Percentiles rank a stretch among this genome's conserved stretches.
phyloP scores from a whole-genome alignment of 345 rosid genomes.

The Populus euphratica region DNA sequence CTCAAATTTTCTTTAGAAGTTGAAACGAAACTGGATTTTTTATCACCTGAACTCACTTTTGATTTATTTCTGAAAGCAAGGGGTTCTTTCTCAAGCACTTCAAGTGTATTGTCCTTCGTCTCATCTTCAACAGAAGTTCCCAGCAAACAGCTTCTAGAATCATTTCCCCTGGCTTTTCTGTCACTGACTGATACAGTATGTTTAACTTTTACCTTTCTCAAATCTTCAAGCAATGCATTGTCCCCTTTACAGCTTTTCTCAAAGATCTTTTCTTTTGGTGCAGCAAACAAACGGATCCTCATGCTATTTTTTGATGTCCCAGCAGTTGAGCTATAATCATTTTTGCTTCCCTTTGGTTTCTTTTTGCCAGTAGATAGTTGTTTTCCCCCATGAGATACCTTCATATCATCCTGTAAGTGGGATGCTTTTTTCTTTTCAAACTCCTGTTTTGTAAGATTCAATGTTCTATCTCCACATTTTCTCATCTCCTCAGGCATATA shows the following conservation, averaged over 20 bases:
- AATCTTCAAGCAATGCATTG: conserved; percentile 46
- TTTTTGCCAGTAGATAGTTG: conserved; percentile 35
- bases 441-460: conserved; percentile 34
- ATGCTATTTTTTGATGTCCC: conserved; percentile 37
- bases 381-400: conserved; percentile 37
- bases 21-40: conserved; percentile 20
- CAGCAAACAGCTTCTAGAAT: conserved; percentile 9
- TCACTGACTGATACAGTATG: conserved; percentile 32
- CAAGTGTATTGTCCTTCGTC: neutral
- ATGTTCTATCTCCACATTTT: neutral
- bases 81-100: neutral
- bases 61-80: conserved; percentile 23
- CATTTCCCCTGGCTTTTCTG: conserved; percentile 51
- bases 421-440: conserved; percentile 18
- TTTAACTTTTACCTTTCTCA: neutral
- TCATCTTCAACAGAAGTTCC: neutral
- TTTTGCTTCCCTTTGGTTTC: conserved; percentile 42
- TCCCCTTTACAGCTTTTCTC: conserved; percentile 35
- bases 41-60: conserved; percentile 36
- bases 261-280: conserved; percentile 36
- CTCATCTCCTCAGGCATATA: neutral
- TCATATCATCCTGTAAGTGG: conserved; percentile 30
- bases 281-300: conserved; percentile 33
- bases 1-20: conserved; percentile 29
- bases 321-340: conserved; percentile 23